A percentile compares a stretch with the other conserved stretches of the same genome.
phyloP scores from a whole-genome alignment of 805 yeast species.

The Pichia membranifaciens region DNA sequence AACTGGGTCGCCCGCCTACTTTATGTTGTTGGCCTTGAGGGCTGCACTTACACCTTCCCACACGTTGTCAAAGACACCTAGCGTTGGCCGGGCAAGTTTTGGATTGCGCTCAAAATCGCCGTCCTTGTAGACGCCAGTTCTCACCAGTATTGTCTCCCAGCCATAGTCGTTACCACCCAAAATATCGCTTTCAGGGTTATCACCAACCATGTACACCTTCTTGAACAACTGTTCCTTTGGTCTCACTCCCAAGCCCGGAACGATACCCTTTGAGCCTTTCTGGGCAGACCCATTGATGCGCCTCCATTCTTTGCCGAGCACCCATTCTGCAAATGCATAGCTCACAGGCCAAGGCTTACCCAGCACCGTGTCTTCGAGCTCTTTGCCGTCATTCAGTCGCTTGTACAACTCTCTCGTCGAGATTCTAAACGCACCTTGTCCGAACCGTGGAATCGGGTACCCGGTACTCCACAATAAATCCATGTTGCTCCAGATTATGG shows the following conservation, averaged over 20 bases:
- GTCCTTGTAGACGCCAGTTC: slow-evolving; percentile 81
- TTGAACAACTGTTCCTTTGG: slow-evolving; percentile 38
- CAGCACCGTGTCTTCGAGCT: slow-evolving; percentile 49
- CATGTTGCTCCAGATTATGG: slow-evolving; percentile 74
- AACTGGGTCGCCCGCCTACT: not conserved
- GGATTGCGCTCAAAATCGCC: slow-evolving; percentile 37
- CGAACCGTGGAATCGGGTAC: slow-evolving; percentile 70
- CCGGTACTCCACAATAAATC: slow-evolving; percentile 88
- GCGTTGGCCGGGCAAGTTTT: slow-evolving; percentile 37
- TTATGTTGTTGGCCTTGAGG: slow-evolving; percentile 12
- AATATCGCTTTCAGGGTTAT: slow-evolving; percentile 91
- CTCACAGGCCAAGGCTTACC: slow-evolving; percentile 81
- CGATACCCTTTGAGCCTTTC: slow-evolving; percentile 16
- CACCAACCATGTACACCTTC: slow-evolving; percentile 91
- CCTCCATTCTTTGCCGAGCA: slow-evolving; percentile 48
- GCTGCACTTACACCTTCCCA: slow-evolving; percentile 36
- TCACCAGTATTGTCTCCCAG: slow-evolving; percentile 80
- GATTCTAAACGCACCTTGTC: slow-evolving; percentile 82
- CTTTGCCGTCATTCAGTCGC: slow-evolving; percentile 31
- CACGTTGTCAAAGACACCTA: slow-evolving; percentile 46
- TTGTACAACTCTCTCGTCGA: slow-evolving; percentile 54
- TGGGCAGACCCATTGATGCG: slow-evolving; percentile 19
- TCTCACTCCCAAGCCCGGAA: slow-evolving; percentile 40
- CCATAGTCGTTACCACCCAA: slow-evolving; percentile 82
- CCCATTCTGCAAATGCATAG: slow-evolving; percentile 74